Evolutionary conservation across 2,329 filamentous ascomycete species (phyloP), one percentile per base, ranked within the genome.

Genomic region (Xylaria sp.): DNA sequence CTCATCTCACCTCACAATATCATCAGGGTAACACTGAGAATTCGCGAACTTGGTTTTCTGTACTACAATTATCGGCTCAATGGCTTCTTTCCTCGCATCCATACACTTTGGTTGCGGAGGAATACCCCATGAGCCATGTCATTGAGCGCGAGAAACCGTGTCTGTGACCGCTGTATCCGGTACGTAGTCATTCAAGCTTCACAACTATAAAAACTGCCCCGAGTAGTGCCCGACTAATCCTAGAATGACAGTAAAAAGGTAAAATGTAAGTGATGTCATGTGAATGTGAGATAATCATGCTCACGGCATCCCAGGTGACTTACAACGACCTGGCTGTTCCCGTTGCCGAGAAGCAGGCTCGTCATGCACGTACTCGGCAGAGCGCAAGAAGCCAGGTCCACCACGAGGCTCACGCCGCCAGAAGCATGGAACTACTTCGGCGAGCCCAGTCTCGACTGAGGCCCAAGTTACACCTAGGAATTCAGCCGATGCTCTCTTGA

Each of bases 361-460:
- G 23, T 58, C 58, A 20, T 80, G 78, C 70, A 72, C 66, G 4
- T 80, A 80, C 60, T 75, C 76, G 8, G 72, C 69, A 23, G 70
- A 70, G 56, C 73, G 71, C 60, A 73, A 75, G 34, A 79, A 75
- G 61, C 78, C 78, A 3, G 78, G 78, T 4, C 78, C 78, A 9
- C 64, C 73, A 0, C 72, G 76, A 48, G 77, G 78, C 25, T 69
- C 73, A 12, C 73, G 71, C 9, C 70, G 74, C 20, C 60, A 75
- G 52, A 67, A 57, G 58, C 58, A 53, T 36, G 56, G 50, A 15
- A 39, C 25, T 48, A n/a, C 46, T 4, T 10, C 56, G n/a, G 50
- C 41, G 20, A 55, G 60, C 55, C 30, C 60, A n/a, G 50, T 41
- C 43, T 63, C 63, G 28, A 59, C 23, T 32, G 63, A 67, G n/a